Conservation (phyloP, 495 filamentous ascomycete species). For the Astrothelium macrocarpum region DNA sequence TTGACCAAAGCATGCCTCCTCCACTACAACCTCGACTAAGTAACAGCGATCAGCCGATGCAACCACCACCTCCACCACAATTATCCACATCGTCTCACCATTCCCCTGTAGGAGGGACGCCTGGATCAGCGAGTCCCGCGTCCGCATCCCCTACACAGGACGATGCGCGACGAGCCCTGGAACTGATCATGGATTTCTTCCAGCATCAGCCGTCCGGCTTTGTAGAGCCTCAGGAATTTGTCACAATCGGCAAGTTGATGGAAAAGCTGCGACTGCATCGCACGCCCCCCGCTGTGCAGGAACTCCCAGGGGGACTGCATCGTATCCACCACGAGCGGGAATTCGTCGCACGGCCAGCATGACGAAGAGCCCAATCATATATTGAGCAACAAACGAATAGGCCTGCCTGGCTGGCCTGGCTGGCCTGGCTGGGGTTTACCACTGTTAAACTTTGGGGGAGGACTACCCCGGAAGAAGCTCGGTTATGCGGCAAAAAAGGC, state of each 20-base stretch:
- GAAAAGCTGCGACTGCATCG: conserved; percentile 68
- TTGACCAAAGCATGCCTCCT: conserved; percentile 43
- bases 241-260: conserved; percentile 74
- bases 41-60: conserved; percentile 31
- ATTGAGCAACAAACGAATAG: background rate
- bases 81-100: conserved; percentile 10
- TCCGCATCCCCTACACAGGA: conserved; percentile 45
- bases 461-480: background rate
- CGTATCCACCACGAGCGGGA: conserved; percentile 57
- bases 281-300: conserved; percentile 6
- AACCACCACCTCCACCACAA: conserved; percentile 31
- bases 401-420: background rate
- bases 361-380: background rate
- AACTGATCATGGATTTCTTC: conserved; percentile 79
- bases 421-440: background rate
- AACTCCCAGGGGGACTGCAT: conserved; percentile 56
- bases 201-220: conserved; percentile 58
- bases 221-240: conserved; percentile 72
- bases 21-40: conserved; percentile 7
- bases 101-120: background rate
- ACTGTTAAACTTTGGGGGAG: background rate
- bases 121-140: background rate
- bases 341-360: conserved; percentile 32
- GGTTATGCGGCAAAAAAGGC: background rate
- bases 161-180: conserved; percentile 75